A percentile compares a stretch with the other conserved stretches of the same genome.
These are phyloP conservation scores for Penicillium samsonianum DNA, from an alignment of 495 filamentous ascomycete species.

Conservation along the genomic window DNA sequence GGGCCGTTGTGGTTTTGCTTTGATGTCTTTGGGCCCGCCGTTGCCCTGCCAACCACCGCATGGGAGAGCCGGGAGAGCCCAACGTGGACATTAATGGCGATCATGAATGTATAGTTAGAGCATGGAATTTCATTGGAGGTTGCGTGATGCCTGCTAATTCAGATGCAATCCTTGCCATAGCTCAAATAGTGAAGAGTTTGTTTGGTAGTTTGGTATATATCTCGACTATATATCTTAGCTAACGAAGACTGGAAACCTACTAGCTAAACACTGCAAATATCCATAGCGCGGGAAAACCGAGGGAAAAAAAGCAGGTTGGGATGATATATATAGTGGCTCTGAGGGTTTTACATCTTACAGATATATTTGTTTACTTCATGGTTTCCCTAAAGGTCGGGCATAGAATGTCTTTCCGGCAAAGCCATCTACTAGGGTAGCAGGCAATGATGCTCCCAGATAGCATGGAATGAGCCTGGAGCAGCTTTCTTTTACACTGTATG, in stretches of 20 bases:
- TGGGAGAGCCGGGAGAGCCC: constrained; percentile 8
- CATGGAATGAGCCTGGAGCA: background rate
- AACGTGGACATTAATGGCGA: background rate
- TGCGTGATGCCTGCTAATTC: background rate
- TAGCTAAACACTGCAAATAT: background rate
- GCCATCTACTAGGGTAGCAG: background rate
- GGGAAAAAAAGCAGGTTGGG: background rate
- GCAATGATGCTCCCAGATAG: background rate
- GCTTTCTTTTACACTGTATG: background rate
- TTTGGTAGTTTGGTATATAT: background rate
- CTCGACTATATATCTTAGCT: background rate
- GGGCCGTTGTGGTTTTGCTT: constrained; percentile 12
- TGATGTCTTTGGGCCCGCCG: constrained; percentile 5
- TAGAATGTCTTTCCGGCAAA: background rate
- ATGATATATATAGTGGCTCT: background rate
- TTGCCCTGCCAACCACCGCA: constrained; percentile 15
- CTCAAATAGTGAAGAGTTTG: background rate
- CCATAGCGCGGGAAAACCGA: background rate
- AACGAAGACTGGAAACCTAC: background rate
- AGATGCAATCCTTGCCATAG: background rate
- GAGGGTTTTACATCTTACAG: background rate
- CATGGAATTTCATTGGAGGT: background rate
- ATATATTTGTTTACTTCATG: too few species aligned
- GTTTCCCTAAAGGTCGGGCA: background rate
- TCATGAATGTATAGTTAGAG: background rate